phyloP scores from a whole-genome alignment of 2,329 filamentous ascomycete genomes.

The Xylariaceae sp. region DNA sequence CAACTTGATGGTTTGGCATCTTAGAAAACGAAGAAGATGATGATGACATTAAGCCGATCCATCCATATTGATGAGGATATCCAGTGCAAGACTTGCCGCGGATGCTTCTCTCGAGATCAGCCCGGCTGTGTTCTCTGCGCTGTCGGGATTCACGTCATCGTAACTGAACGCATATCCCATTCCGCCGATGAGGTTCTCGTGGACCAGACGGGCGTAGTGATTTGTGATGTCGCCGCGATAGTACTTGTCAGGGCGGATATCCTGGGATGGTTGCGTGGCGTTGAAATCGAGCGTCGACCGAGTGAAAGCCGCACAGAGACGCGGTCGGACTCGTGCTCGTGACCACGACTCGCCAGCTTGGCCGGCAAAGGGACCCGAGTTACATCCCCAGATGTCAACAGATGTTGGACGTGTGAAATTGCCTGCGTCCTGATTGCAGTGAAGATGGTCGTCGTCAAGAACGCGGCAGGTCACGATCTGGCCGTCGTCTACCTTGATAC shows the following conservation, averaged over 20 bases:
- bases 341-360: conserved; percentile 20
- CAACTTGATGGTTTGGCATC: too few species aligned
- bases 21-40: too few species aligned
- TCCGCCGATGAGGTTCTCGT: conserved; percentile 51
- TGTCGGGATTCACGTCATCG: conserved; percentile 54
- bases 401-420: conserved; percentile 38
- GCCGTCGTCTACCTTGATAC: conserved; percentile 11
- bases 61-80: conserved; percentile 11
- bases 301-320: conserved; percentile 43
- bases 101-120: conserved; percentile 30
- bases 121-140: conserved; percentile 47
- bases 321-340: conserved; percentile 38
- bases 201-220: conserved; percentile 55
- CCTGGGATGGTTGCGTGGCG: conserved; percentile 38
- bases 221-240: conserved; percentile 39
- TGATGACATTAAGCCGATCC: too few species aligned
- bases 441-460: conserved; percentile 27
- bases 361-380: conserved; percentile 38
- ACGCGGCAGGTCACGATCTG: conserved; percentile 35
- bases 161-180: conserved; percentile 61
- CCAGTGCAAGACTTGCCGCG: conserved; percentile 2
- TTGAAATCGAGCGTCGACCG: conserved; percentile 41
- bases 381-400: conserved; percentile 44
- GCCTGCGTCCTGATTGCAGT: conserved; percentile 36
- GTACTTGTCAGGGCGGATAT: conserved; percentile 32